phyloP scores from a whole-genome alignment of 495 filamentous ascomycete genomes.

The Mycothermus thermophilus region DNA sequence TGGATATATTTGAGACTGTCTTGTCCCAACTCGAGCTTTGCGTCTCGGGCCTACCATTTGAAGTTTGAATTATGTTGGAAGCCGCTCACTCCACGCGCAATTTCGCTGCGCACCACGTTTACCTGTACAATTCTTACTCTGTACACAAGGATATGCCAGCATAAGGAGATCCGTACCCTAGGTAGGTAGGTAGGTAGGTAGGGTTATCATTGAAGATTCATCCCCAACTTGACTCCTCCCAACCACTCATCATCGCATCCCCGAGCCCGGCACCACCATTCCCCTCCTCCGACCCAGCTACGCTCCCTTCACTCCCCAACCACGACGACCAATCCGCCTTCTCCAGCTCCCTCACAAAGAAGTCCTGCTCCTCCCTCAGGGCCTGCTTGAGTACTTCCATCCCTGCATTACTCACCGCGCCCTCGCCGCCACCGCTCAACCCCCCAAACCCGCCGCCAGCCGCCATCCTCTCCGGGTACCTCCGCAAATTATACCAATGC shows the following conservation, averaged over 20 bases:
- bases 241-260: background rate
- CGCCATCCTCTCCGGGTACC: constrained; percentile 72
- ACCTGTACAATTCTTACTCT: no score
- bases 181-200: no score
- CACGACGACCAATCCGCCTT: constrained; percentile 24
- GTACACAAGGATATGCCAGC: no score
- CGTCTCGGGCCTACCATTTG: no score
- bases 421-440: constrained; percentile 18
- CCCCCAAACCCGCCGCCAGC: constrained; percentile 34
- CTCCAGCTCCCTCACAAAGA: constrained; percentile 80
- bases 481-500: constrained; percentile 79
- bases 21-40: no score
- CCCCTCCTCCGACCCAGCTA: background rate
- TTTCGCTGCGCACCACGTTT: no score
- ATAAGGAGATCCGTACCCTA: no score
- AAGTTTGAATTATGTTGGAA: no score
- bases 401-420: no score
- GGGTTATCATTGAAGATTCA: no score
- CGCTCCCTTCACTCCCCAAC: background rate
- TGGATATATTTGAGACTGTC: no score
- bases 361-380: constrained; percentile 69
- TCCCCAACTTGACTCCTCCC: constrained; percentile 1
- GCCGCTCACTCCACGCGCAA: no score
- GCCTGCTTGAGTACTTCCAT: constrained; percentile 39
- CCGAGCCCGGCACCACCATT: background rate